Evolutionary conservation across 768 basidiomycete genomes (phyloP).

Genomic region (Asterophora lycoperdoides): DNA sequence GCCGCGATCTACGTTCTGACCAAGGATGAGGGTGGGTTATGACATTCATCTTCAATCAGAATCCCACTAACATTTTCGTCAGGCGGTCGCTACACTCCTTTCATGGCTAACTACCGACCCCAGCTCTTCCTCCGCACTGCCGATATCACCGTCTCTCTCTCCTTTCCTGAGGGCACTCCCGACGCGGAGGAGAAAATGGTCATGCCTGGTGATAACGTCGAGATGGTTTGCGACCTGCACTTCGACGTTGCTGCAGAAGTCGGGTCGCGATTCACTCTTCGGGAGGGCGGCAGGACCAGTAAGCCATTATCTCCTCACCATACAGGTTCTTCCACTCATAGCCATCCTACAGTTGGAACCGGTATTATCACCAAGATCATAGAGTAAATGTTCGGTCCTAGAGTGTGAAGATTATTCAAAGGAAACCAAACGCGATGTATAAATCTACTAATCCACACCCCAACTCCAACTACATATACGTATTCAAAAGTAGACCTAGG

Average conservation of each 20-base stretch:
- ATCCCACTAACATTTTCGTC: constrained; percentile 4
- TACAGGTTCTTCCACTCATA: neutral
- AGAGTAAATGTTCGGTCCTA: constrained; percentile 22
- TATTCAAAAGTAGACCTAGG: constrained; percentile 16
- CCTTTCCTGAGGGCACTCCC: constrained; percentile 81
- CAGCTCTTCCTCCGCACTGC: constrained; percentile 96
- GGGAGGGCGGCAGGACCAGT: constrained; percentile 94
- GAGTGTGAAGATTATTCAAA: neutral
- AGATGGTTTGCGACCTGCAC: constrained; percentile 80
- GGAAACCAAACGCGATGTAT: neutral
- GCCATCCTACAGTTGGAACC: constrained; percentile 66
- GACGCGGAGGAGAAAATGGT: constrained; percentile 91
- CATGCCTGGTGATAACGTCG: constrained; percentile 98
- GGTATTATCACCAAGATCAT: constrained; percentile 90
- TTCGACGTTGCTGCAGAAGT: constrained; percentile 87
- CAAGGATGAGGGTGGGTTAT: constrained; percentile 64
- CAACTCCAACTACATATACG: constrained; percentile 9
- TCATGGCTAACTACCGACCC: constrained; percentile 91
- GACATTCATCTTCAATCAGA: constrained; percentile 11
- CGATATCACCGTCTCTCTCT: constrained; percentile 81
- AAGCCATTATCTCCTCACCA: constrained; percentile 22
- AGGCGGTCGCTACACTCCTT: constrained; percentile 84
- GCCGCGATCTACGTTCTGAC: constrained; percentile 91
- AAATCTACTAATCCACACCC: constrained; percentile 6
- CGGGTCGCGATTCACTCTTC: constrained; percentile 86